A percentile compares a stretch with the other conserved stretches of the same genome.
Evolutionary conservation across 1,284 basidiomycete genomes (phyloP).

Genomic region (Singerocomus inundabilis): DNA sequence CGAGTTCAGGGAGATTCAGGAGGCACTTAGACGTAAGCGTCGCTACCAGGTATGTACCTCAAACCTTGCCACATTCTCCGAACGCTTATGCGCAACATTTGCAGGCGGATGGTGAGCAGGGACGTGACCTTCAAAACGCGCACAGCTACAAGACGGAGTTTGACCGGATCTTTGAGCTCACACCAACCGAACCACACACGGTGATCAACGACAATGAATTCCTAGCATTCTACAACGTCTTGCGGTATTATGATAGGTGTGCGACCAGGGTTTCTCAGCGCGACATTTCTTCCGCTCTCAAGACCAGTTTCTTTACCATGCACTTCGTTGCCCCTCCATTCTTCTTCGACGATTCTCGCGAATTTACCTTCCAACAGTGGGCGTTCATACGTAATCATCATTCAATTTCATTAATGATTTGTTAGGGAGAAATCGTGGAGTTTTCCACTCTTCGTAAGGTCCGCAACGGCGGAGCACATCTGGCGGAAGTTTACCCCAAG

Average conservation of each 20-base stretch:
- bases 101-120: background rate
- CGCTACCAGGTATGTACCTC: background rate
- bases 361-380: background rate
- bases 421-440: background rate
- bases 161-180: too few relatives aligned
- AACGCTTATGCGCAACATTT: background rate
- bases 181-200: too few relatives aligned
- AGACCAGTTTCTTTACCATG: conserved; percentile 2
- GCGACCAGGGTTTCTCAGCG: fast-evolving
- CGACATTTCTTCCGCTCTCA: background rate
- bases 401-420: background rate
- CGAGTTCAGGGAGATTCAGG: background rate
- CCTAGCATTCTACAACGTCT: conserved; percentile 2
- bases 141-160: background rate
- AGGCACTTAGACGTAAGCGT: background rate
- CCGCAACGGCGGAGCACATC: fast-evolving
- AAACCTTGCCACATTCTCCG: background rate
- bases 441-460: conserved; percentile 3
- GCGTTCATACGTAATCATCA: fast-evolving
- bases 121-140: background rate
- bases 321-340: conserved; percentile 7
- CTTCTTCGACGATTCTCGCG: background rate
- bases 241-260: background rate
- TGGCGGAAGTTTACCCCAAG: background rate
- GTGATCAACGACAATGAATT: background rate